Percentiles rank a stretch among this genome's conserved stretches.
Evolutionary conservation across 2,329 filamentous ascomycete genomes (phyloP).

Genomic region (Huntiella bhutanensis): DNA sequence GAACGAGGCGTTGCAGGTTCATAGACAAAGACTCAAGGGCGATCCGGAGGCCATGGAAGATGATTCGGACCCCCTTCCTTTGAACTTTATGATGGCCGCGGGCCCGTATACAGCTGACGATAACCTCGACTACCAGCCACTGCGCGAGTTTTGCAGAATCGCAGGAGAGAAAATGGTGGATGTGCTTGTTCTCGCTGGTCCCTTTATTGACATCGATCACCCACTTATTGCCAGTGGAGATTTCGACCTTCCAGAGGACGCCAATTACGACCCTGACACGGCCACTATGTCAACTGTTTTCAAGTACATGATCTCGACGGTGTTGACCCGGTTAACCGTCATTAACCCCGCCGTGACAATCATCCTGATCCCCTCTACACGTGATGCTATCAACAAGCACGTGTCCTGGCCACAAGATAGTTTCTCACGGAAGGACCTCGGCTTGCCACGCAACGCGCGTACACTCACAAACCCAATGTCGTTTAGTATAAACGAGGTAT

Average conservation of each 20-base stretch:
- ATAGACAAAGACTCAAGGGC: conserved; percentile 50
- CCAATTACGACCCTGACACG: conserved; percentile 51
- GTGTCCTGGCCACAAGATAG: conserved; percentile 60
- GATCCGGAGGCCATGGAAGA: conserved; percentile 43
- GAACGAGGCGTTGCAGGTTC: conserved; percentile 42
- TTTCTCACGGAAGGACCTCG: conserved; percentile 51
- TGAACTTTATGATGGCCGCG: conserved; percentile 60
- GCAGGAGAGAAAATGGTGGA: conserved; percentile 61
- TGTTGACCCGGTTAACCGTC: conserved; percentile 49
- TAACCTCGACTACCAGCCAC: conserved; percentile 74
- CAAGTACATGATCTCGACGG: conserved; percentile 55
- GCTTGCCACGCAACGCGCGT: conserved; percentile 55
- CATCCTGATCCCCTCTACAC: conserved; percentile 63
- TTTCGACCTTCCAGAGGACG: conserved; percentile 54
- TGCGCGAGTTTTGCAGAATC: conserved; percentile 62
- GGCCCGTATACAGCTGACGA: conserved; percentile 88
- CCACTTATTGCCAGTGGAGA: conserved; percentile 67
- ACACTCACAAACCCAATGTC: conserved; percentile 85
- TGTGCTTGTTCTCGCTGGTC: conserved; percentile 60
- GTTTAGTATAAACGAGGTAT: conserved; percentile 68
- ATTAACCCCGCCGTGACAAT: conserved; percentile 63
- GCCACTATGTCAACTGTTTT: conserved; percentile 71
- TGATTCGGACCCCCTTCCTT: conserved; percentile 30
- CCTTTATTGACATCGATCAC: conserved; percentile 84
- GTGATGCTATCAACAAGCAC: conserved; percentile 64